Conservation (phyloP, 805 yeast genomes). For the Lachancea meyersii region DNA sequence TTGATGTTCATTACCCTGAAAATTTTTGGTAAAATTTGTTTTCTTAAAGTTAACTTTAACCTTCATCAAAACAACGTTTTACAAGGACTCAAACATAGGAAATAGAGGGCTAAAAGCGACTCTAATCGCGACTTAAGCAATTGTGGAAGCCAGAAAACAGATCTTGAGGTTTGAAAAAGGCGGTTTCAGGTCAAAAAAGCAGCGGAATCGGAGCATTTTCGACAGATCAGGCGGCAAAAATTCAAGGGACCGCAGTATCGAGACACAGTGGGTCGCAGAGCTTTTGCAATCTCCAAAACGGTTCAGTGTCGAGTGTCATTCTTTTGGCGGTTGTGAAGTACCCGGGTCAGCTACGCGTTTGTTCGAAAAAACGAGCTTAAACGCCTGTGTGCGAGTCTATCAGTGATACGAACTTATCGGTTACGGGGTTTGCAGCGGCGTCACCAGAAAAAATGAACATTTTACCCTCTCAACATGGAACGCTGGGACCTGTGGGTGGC, state of each 20-base stretch:
- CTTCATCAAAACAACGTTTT: not conserved
- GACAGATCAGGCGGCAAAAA: not conserved
- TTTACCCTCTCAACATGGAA: constrained; percentile 6
- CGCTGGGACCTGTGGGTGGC: constrained; percentile 1
- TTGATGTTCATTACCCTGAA: not conserved
- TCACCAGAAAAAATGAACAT: constrained; percentile 1
- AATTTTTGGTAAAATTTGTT: not conserved
- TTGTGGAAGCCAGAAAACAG: not conserved
- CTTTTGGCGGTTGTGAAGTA: too few relatives aligned
- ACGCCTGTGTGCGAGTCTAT: too few relatives aligned
- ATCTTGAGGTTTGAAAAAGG: not conserved
- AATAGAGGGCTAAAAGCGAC: not conserved
- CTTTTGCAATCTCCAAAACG: too few relatives aligned
- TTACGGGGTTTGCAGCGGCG: too few relatives aligned
- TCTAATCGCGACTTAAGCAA: not conserved
- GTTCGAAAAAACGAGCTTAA: too few relatives aligned
- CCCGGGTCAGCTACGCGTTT: too few relatives aligned
- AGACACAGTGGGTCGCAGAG: too few relatives aligned
- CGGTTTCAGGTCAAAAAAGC: not conserved
- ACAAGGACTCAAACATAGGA: not conserved
- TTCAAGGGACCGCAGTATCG: too few relatives aligned
- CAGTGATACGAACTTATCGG: too few relatives aligned
- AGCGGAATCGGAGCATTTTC: not conserved
- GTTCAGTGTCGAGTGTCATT: too few relatives aligned
- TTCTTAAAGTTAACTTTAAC: not conserved